These are phyloP conservation scores for Russula sp. DNA, from an alignment of 768 basidiomycete species.

Conservation along the genomic window DNA sequence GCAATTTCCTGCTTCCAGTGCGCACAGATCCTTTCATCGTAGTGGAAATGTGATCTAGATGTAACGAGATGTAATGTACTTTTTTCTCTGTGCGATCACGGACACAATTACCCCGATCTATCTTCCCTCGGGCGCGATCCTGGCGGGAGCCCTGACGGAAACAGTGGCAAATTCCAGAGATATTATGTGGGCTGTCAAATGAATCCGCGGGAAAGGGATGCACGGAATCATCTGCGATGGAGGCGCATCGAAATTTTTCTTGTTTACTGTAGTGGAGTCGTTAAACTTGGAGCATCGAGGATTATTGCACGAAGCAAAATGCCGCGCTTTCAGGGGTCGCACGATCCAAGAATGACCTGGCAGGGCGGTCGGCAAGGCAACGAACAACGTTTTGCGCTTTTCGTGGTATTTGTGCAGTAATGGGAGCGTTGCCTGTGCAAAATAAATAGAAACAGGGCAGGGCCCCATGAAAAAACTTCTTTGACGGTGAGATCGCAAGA, in stretches of 20 bases:
- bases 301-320: background rate
- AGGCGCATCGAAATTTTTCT: slow-evolving; percentile 22
- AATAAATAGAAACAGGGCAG: slow-evolving; percentile 18
- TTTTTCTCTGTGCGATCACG: slow-evolving; percentile 25
- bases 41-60: slow-evolving; percentile 20
- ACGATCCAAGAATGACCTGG: background rate
- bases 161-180: slow-evolving; percentile 3
- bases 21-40: background rate
- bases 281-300: background rate
- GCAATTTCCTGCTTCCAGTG: background rate
- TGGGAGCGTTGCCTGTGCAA: slow-evolving; percentile 1
- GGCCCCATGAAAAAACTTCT: slow-evolving; percentile 2
- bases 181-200: slow-evolving; percentile 13
- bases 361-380: slow-evolving; percentile 25
- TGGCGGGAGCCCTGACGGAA: slow-evolving; percentile 12
- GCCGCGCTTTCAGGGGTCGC: background rate
- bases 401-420: slow-evolving; percentile 3
- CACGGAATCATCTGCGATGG: slow-evolving; percentile 23
- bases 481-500: slow-evolving; percentile 6
- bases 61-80: slow-evolving; percentile 7
- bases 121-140: slow-evolving; percentile 26
- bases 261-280: background rate
- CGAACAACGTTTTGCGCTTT: slow-evolving; percentile 3
- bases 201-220: slow-evolving; percentile 18
- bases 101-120: slow-evolving; percentile 26